Conservation (phyloP, 2,329 filamentous ascomycete genomes). For the Rhinocladiella mackenziei region DNA sequence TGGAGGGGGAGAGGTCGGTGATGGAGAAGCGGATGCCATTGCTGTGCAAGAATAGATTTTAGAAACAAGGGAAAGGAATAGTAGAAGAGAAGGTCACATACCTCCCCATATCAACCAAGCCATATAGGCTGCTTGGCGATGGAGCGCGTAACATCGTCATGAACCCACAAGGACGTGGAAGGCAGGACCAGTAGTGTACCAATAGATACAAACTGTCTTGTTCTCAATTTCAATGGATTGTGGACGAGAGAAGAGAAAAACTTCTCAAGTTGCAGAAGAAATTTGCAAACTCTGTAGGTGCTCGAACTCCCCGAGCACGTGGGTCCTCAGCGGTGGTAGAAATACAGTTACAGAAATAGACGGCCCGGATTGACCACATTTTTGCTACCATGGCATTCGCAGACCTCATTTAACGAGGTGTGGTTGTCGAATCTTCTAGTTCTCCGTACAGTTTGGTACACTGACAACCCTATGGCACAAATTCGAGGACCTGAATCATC, state of each 20-base stretch:
- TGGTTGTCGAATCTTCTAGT: too few species aligned
- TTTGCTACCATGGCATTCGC: too few species aligned
- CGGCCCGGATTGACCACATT: neutral
- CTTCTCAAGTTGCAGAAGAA: neutral
- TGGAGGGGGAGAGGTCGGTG: conserved; percentile 69
- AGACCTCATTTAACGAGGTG: too few species aligned
- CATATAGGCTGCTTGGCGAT: conserved; percentile 32
- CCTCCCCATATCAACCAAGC: conserved; percentile 43
- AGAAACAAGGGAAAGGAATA: neutral
- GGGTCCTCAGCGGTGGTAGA: neutral
- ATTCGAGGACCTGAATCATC: too few species aligned
- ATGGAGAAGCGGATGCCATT: conserved; percentile 94
- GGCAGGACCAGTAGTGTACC: too few species aligned
- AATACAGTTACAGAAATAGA: neutral
- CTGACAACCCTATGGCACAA: too few species aligned
- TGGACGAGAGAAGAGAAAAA: neutral
- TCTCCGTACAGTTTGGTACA: too few species aligned
- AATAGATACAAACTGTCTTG: too few species aligned
- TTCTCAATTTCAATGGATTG: too few species aligned
- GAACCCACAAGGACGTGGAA: neutral
- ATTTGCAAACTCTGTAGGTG: too few species aligned
- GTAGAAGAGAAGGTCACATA: conserved; percentile 24
- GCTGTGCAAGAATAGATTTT: conserved; percentile 37
- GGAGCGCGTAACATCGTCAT: conserved; percentile 15
- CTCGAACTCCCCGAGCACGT: too few species aligned